Percentiles rank a stretch among this genome's conserved stretches.
These are phyloP conservation scores for Moesziomyces sp. DNA, from an alignment of 1,284 basidiomycete species.

Conservation along the genomic window DNA sequence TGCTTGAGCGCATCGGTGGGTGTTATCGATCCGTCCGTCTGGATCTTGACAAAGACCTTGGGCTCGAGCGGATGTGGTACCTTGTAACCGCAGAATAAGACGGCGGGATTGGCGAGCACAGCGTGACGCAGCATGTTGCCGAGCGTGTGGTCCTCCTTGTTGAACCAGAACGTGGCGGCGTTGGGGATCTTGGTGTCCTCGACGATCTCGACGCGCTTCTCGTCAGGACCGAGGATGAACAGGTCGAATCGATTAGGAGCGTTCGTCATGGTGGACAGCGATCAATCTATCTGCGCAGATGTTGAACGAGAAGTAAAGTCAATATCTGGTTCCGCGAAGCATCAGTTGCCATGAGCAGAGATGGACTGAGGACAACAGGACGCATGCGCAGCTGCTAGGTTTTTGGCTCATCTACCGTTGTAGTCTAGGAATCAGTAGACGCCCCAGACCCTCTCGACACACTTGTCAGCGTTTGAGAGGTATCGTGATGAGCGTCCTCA, in stretches of 20 bases:
- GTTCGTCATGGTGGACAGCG: slow-evolving; percentile 71
- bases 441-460: slow-evolving; percentile 48
- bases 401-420: slow-evolving; percentile 66
- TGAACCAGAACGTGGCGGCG: slow-evolving; percentile 89
- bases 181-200: slow-evolving; percentile 98
- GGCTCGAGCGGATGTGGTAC: slow-evolving; percentile 96
- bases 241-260: slow-evolving; percentile 91
- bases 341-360: neutral
- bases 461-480: slow-evolving; percentile 56
- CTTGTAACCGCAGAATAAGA: slow-evolving; percentile 94
- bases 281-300: neutral
- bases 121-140: slow-evolving; percentile 90
- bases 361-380: neutral
- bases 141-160: slow-evolving; percentile 97
- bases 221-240: slow-evolving; percentile 89
- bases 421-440: slow-evolving; percentile 61
- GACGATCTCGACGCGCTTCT: slow-evolving; percentile 87
- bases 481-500: slow-evolving; percentile 38
- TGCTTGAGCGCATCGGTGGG: slow-evolving; percentile 85
- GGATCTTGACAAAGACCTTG: slow-evolving; percentile 91
- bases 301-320: slow-evolving; percentile 7
- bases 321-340: neutral
- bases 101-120: slow-evolving; percentile 62
- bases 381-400: neutral
- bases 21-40: slow-evolving; percentile 88